Conservation (phyloP, 306 rosid genomes). For the Parietaria judaica region DNA sequence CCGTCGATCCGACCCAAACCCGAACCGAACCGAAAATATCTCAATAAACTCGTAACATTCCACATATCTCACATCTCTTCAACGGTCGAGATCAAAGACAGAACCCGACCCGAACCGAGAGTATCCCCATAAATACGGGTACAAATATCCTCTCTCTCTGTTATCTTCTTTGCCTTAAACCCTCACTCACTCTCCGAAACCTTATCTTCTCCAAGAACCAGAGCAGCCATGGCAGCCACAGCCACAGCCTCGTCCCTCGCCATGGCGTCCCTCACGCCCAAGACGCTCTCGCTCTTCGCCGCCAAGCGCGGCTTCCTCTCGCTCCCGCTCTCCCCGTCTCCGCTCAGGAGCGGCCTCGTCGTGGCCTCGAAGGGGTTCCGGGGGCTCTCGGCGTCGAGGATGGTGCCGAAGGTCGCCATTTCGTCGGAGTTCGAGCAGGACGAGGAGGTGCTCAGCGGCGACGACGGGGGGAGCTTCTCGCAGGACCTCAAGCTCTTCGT, state of each 20-base stretch:
- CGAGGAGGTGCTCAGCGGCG: conserved; percentile 36
- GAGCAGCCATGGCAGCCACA: conserved; percentile 52
- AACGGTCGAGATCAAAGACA: background rate
- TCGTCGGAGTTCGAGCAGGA: conserved; percentile 74
- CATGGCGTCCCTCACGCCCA: conserved; percentile 42
- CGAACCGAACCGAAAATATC: too few species aligned
- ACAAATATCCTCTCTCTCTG: background rate
- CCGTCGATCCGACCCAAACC: background rate
- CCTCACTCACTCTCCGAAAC: conserved; percentile 12
- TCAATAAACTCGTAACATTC: too few species aligned
- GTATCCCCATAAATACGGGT: background rate
- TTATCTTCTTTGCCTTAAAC: conserved; percentile 1
- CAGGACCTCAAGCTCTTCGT: conserved; percentile 67
- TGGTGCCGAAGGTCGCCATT: conserved; percentile 42
- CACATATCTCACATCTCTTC: too few species aligned
- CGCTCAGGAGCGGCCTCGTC: conserved; percentile 28
- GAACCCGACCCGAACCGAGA: background rate
- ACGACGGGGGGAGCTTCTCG: conserved; percentile 22
- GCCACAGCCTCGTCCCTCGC: conserved; percentile 58
- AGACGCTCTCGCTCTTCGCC: conserved; percentile 31
- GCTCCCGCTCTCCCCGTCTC: conserved; percentile 18
- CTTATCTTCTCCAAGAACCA: conserved; percentile 35
- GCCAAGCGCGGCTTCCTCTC: conserved; percentile 24
- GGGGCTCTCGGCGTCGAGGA: conserved; percentile 31
- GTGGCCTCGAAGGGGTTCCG: conserved; percentile 32